Conservation (phyloP, 2,329 filamentous ascomycete genomes). For the Sporothrix luriei region DNA sequence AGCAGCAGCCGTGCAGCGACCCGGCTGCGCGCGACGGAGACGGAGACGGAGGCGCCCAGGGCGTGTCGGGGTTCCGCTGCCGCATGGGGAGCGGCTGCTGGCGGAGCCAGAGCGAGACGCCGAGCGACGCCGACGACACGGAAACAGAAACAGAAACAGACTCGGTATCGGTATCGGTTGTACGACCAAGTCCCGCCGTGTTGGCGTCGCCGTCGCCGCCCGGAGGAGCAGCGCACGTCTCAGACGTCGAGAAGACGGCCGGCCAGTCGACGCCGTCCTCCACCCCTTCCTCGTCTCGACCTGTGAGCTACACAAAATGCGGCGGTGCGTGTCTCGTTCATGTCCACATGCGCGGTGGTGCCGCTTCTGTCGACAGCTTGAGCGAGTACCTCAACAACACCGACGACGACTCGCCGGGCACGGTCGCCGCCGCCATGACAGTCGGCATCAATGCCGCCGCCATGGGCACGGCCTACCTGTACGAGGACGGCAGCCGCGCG, state of each 20-base stretch:
- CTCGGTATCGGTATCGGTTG: not conserved
- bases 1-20: not conserved
- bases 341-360: slow-evolving; percentile 24
- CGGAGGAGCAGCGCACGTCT: not conserved
- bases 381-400: no score
- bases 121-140: not conserved
- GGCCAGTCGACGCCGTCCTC: not conserved
- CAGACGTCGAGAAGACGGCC: slow-evolving; percentile 31
- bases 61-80: not conserved
- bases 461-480: slow-evolving; percentile 62
- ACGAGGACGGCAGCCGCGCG: slow-evolving; percentile 55
- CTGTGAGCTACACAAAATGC: slow-evolving; percentile 12
- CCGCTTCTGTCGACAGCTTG: not conserved
- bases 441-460: slow-evolving; percentile 62
- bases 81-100: slow-evolving; percentile 13
- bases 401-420: slow-evolving; percentile 42
- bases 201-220: not conserved
- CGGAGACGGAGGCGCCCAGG: no score
- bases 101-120: not conserved
- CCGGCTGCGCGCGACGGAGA: not conserved
- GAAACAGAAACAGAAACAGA: slow-evolving; percentile 4
- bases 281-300: not conserved
- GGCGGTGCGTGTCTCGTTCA: slow-evolving; percentile 4
- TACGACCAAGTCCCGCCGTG: not conserved
- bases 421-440: slow-evolving; percentile 55